Base-by-base conservation (phyloP, 2,329 filamentous ascomycete species). In the Epichloe gansuensis region DNA sequence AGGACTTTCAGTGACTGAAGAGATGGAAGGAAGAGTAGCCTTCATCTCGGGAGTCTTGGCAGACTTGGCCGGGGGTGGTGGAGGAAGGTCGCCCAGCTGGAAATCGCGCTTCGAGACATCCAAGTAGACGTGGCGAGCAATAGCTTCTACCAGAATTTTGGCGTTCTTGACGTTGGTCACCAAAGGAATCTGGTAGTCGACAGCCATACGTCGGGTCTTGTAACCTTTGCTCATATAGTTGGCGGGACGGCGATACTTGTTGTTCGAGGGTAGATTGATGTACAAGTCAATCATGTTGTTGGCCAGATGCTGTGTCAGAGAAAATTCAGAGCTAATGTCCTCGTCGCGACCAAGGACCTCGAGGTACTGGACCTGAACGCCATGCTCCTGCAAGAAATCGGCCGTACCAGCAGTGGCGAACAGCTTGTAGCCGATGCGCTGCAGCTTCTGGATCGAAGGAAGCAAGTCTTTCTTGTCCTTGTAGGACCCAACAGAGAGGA, bases 151-250 rank as follows among this genome's bases (percentile, higher is more conserved):
- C 49, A 98, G 73, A 54, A 98, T 88, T 77, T 97, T 98, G 54
- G 93, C 93, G 65, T 96, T 97, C 80, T 98, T 98, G 68, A 98
- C 93, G 63, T 98, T 98, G 51, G 93, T 98, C 17, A 98, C 91
- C 55, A 98, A 75, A 53, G 93, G 93, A 51, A 93, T 95, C 72
- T 97, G 91, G 72, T 96, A 82, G 70, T 96, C 93, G 42, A 98
- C 93, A 38, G 93, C 93, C 90, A 98, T 96, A 68, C 93, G 84
- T 67, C 93, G 83, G 52, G 93, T 97, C 64, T 87, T 85, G 73
- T 98, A 98, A 55, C 93, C 93, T 73, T 93, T 93, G 70, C 87
- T 94, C 85, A 98, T 94, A 72, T 97, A 98, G 75, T 89, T 98
- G 62, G 93, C 93, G 35, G 93, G 93, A 59, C 93, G 84, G 61